A percentile compares a stretch with the other conserved stretches of the same genome.
These are phyloP conservation scores for Hericium alpestre DNA, from an alignment of 768 basidiomycete species.

Conservation along the genomic window DNA sequence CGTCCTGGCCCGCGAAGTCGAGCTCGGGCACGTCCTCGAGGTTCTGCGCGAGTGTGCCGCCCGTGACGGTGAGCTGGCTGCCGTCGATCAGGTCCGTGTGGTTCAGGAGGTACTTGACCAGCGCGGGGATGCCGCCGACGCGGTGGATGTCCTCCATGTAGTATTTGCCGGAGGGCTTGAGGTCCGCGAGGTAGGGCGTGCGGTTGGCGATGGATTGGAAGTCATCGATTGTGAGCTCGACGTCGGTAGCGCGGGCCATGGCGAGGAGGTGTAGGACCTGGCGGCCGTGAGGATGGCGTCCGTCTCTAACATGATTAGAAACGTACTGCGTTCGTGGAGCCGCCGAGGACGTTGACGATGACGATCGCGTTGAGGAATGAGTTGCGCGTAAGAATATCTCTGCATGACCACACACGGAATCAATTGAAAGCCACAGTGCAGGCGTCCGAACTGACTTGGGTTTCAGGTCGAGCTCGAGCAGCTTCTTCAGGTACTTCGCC, in stretches of 20 bases:
- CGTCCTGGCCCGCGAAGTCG: conserved; percentile 64
- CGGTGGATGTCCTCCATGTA: conserved; percentile 87
- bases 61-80: conserved; percentile 79
- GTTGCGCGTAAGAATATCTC: conserved; percentile 56
- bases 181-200: conserved; percentile 78
- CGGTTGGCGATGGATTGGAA: conserved; percentile 73
- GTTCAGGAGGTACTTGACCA: conserved; percentile 75
- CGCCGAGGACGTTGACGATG: conserved; percentile 70
- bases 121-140: conserved; percentile 75
- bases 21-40: conserved; percentile 66
- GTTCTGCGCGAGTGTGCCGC: conserved; percentile 83
- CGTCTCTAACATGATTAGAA: neutral
- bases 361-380: conserved; percentile 80
- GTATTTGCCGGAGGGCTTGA: conserved; percentile 80
- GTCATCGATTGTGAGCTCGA: conserved; percentile 71
- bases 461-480: conserved; percentile 72
- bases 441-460: conserved; percentile 38
- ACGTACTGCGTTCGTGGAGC: conserved; percentile 74
- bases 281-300: neutral
- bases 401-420: conserved; percentile 10
- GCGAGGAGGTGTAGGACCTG: conserved; percentile 78
- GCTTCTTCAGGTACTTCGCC: conserved; percentile 61
- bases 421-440: neutral
- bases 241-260: conserved; percentile 73
- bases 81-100: conserved; percentile 74